Evolutionary conservation across 768 basidiomycete species (phyloP), one percentile per base, ranked within the genome.

Genomic region (Calocybe indica): DNA sequence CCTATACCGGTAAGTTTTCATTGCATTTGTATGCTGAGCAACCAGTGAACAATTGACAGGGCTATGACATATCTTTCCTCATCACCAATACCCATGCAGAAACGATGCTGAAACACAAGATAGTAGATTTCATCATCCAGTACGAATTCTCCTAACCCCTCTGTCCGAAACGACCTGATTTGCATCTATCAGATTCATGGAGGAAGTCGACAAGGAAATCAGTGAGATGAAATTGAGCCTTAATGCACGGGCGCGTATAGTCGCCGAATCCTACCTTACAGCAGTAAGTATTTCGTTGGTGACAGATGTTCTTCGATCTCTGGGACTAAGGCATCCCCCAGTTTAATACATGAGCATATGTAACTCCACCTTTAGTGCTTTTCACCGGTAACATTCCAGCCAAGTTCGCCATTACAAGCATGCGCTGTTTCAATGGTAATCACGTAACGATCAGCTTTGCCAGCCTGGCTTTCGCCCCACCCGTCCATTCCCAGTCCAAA

Each of bases 41-140:
- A 33, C 14, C 14, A 50, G 29, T 34, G 40, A 37, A 5, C 28
- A 55, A 13, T 5, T 7, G 14, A 37, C 47, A 99, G 92, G 96
- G 96, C 47, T 98, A 97, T 57, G 96, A 98, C 55, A 98, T 99
- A 52, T 95, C 92, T 2, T 98, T 99, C 76, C 74, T 98, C 52
- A 94, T 99, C 62, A 97, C 95, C 48, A 96, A 98, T 67, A 84
- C 86, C 44, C 93, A 99, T 64, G 79, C 93, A 31, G 95, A 98
- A 66, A 94, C 91, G 7, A 98, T 99, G 96, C 75, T 98, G 56
- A 99, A 98, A 71, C 96, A 99, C 70, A 98, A 98, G 73, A 88
- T 99, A 45, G 96, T 99, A 34, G 96, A 99, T 70, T 99, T 99
- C 68, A 96, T 99, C 70, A 96, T 98, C 55, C 92, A 98, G 91